Conservation (phyloP, 108 stramenopile species). For the Schizochytrium sp. region DNA sequence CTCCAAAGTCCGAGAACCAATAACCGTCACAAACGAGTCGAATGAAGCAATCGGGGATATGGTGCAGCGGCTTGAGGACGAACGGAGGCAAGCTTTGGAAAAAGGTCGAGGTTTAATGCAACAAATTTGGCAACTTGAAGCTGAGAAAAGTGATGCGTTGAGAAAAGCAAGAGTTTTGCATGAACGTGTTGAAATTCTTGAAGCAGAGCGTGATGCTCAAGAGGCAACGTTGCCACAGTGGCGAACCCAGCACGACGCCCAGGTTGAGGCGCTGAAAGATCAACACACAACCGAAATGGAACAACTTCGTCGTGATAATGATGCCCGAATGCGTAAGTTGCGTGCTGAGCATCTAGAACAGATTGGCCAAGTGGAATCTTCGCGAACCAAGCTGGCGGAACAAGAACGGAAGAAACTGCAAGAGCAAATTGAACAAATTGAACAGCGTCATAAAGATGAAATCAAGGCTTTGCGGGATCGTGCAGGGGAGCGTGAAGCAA, state of each 20-base stretch:
- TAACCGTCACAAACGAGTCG: not conserved
- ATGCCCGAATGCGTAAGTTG: not conserved
- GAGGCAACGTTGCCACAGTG: not conserved
- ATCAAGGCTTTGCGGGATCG: not conserved
- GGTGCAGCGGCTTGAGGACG: conserved; percentile 17
- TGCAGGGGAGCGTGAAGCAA: not conserved
- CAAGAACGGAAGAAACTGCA: not conserved
- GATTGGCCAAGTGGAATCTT: not conserved
- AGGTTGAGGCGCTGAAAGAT: conserved; percentile 15
- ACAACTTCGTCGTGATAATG: not conserved
- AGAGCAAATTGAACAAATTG: not conserved
- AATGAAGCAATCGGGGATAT: conserved; percentile 18
- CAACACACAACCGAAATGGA: not conserved
- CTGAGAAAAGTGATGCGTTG: not conserved
- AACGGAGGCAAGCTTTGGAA: not conserved
- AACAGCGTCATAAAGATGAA: not conserved
- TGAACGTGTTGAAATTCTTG: conserved; percentile 12
- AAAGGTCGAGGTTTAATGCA: not conserved
- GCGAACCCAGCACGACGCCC: conserved; percentile 9
- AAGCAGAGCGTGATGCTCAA: conserved; percentile 16
- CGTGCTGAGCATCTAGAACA: not conserved
- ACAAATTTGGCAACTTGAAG: conserved; percentile 16
- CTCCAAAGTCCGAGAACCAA: not conserved
- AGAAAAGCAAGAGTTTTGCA: not conserved
- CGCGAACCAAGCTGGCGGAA: not conserved